Evolutionary conservation across 2,329 filamentous ascomycete species (phyloP).

Genomic region (Monosporascus ibericus): DNA sequence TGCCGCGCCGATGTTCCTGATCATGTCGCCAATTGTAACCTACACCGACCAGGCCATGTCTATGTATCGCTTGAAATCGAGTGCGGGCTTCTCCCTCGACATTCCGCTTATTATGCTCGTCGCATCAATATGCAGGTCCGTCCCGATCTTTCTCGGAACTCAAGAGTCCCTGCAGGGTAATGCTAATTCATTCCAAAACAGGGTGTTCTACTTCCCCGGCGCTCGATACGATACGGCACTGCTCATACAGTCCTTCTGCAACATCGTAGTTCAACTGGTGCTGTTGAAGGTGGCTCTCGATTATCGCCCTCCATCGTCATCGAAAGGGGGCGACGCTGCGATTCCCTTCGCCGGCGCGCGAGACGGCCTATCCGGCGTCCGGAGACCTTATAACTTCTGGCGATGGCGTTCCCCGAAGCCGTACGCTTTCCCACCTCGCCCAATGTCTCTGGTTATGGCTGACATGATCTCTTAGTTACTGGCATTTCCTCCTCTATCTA

Average conservation of each 20-base stretch:
- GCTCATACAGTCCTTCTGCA: constrained; percentile 59
- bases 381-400: constrained; percentile 73
- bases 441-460: constrained; percentile 9
- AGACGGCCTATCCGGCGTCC: constrained; percentile 33
- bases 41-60: constrained; percentile 61
- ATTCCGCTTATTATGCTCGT: constrained; percentile 69
- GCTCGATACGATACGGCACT: constrained; percentile 58
- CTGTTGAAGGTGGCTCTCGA: constrained; percentile 65
- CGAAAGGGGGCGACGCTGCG: constrained; percentile 54
- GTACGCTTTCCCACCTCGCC: constrained; percentile 31
- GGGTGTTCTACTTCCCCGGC: constrained; percentile 66
- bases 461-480: constrained; percentile 50
- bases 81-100: constrained; percentile 63
- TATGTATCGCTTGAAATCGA: constrained; percentile 59
- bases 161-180: background rate
- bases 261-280: constrained; percentile 57
- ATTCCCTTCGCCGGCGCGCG: constrained; percentile 55
- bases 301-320: constrained; percentile 53
- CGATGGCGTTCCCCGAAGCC: constrained; percentile 70
- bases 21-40: constrained; percentile 57
- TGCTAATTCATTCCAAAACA: constrained; percentile 22
- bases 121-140: constrained; percentile 58
- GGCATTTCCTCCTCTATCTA: constrained; percentile 69
- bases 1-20: constrained; percentile 57
- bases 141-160: background rate